These are phyloP conservation scores for Leccinum solheimii DNA, from an alignment of 1,284 basidiomycete genomes.

Conservation along the genomic window DNA sequence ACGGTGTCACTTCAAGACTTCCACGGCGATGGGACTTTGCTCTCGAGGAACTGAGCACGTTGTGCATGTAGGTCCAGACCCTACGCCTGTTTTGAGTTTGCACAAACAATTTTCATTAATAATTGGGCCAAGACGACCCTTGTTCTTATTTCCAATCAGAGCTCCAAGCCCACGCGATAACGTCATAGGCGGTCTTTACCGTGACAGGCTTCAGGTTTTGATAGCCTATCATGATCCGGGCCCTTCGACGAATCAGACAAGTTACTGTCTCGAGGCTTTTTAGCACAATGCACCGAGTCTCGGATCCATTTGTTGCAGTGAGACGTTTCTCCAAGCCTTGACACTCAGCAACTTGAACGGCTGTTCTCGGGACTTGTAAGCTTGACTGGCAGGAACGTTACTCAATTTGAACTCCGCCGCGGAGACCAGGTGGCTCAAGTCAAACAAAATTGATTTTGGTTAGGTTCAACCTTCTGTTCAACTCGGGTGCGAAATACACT, in stretches of 20 bases:
- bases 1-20: neutral
- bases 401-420: neutral
- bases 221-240: too few species aligned
- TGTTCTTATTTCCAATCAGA: neutral
- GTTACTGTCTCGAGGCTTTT: neutral
- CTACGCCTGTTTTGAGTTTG: neutral
- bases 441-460: neutral
- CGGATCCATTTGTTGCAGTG: neutral
- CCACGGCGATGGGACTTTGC: neutral
- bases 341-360: too few species aligned
- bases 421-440: neutral
- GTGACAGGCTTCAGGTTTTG: too few species aligned
- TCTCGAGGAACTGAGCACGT: neutral
- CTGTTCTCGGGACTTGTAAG: too few species aligned
- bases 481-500: neutral
- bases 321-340: too few species aligned
- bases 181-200: neutral
- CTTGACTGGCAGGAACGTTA: neutral
- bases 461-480: neutral
- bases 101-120: neutral
- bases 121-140: neutral
- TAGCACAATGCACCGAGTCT: neutral
- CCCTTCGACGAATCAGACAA: neutral
- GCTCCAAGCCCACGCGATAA: neutral
- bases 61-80: neutral